Base-by-base conservation (phyloP, 106 monocot genomes). In the Acanthochlamys bracteata region DNA sequence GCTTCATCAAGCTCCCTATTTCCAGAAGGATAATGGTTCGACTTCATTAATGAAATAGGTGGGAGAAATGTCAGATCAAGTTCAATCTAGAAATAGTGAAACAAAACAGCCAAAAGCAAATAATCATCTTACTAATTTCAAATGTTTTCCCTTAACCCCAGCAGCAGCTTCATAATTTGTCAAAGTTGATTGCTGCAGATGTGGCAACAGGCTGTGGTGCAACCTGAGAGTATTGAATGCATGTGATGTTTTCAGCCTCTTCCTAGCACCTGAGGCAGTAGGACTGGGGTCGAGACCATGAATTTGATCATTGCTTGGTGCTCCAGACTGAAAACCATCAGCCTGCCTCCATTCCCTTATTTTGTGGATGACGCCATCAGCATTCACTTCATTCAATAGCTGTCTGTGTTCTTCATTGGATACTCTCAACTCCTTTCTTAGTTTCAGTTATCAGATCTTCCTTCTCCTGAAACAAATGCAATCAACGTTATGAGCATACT, bases 381-480 rank as follows among this genome's bases (percentile, higher is more conserved):
- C 76, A 79, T 89, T 89, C 11, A 89, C 93, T 54, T 67, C 81
- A 66, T 67, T 73, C 56, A 89, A 75, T 2, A 93, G 69, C 63
- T 78, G 76, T 42, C 93, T 74, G 66, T 93, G 89, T 51, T 93
- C 93, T 22, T 83, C 76, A 74, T 93, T 79, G 47, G 93, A 80
- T 39, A 93, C 67, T 70, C 86, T 76, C 59, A 93, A 62, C 66
- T 93, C 93, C 70, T 81, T 93, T 57, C 93, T 75, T 25, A 93
- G 80, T 66, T n/a, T 89, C 89, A 41, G 89, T 93, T 42, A 93
- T 93, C 66, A 93, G 71, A 70, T 76, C 73, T 73, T 93, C 89
- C 68, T 93, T 93, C 57, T 89, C 93, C 93, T 93, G 64, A 53
- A 64, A 21, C 11, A 65, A 59, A 42, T 57, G 24, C 1, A 68